Conservation (phyloP, 768 basidiomycete genomes). For the Pleurotus citrinopileatus region DNA sequence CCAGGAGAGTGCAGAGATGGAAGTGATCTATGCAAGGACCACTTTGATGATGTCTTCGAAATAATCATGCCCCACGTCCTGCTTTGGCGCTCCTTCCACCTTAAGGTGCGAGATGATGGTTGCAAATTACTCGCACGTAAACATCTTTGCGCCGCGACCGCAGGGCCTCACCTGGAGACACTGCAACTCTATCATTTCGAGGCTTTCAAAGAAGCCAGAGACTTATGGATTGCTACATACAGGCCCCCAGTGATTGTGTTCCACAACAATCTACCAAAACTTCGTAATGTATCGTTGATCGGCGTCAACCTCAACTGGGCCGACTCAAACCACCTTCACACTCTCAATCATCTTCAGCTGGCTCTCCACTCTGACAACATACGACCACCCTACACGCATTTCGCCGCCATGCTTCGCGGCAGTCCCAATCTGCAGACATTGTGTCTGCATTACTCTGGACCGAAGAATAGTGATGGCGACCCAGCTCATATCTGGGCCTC, state of each 20-base stretch:
- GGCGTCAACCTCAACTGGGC: slow-evolving; percentile 67
- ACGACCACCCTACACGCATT: slow-evolving; percentile 51
- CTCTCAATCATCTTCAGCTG: slow-evolving; percentile 50
- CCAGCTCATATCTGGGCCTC: slow-evolving; percentile 33
- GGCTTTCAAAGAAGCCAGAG: slow-evolving; percentile 47
- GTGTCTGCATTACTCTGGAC: slow-evolving; percentile 59
- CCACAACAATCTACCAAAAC: slow-evolving; percentile 44
- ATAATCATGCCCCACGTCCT: slow-evolving; percentile 43
- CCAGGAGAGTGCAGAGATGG: slow-evolving; percentile 44
- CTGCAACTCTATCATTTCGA: slow-evolving; percentile 59
- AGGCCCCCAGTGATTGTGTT: slow-evolving; percentile 58
- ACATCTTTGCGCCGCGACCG: slow-evolving; percentile 47
- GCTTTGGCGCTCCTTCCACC: slow-evolving; percentile 57
- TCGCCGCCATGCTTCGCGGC: slow-evolving; percentile 50
- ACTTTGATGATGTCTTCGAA: slow-evolving; percentile 43
- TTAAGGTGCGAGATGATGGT: slow-evolving; percentile 57
- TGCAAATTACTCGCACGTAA: slow-evolving; percentile 54
- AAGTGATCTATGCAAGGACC: slow-evolving; percentile 49
- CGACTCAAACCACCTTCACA: slow-evolving; percentile 44
- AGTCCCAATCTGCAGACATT: slow-evolving; percentile 47
- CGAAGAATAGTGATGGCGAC: slow-evolving; percentile 31
- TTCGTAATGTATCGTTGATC: slow-evolving; percentile 57
- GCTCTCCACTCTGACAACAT: slow-evolving; percentile 60
- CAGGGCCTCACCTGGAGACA: slow-evolving; percentile 53
- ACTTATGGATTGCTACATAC: slow-evolving; percentile 54